Evolutionary conservation across 2,329 filamentous ascomycete genomes (phyloP).

Genomic region (Colletotrichum aenigma): DNA sequence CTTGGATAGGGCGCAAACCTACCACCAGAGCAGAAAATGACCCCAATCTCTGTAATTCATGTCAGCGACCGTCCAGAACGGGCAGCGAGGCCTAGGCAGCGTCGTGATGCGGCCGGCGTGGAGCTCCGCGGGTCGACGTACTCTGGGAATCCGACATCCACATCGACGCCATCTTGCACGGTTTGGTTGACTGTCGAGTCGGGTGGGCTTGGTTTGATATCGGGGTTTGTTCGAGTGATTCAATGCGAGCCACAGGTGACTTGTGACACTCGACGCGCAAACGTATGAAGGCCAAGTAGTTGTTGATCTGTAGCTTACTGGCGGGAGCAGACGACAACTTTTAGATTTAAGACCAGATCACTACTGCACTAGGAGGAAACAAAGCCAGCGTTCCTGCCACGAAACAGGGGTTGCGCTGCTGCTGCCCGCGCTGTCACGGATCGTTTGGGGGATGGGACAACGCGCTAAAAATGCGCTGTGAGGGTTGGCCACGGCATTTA

Average conservation of each 20-base stretch:
- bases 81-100: background rate
- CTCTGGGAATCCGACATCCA: constrained; percentile 97
- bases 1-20: constrained; percentile 49
- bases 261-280: background rate
- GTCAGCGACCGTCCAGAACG: constrained; percentile 31
- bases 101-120: background rate
- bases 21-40: constrained; percentile 98
- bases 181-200: background rate
- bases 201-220: background rate
- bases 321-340: background rate
- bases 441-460: background rate
- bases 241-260: background rate
- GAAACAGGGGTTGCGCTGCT: background rate
- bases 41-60: constrained; percentile 79
- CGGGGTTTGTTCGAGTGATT: background rate
- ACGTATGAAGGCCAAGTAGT: background rate
- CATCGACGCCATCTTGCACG: constrained; percentile 77
- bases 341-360: constrained; percentile 20
- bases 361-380: constrained; percentile 19
- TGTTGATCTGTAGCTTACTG: background rate
- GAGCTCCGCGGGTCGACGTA: constrained; percentile 50
- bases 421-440: constrained; percentile 3
- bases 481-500: background rate
- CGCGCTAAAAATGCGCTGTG: background rate
- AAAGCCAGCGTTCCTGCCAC: constrained; percentile 8